These are phyloP conservation scores for Eucalyptus globulus DNA, from an alignment of 345 rosid species.

Conservation along the genomic window DNA sequence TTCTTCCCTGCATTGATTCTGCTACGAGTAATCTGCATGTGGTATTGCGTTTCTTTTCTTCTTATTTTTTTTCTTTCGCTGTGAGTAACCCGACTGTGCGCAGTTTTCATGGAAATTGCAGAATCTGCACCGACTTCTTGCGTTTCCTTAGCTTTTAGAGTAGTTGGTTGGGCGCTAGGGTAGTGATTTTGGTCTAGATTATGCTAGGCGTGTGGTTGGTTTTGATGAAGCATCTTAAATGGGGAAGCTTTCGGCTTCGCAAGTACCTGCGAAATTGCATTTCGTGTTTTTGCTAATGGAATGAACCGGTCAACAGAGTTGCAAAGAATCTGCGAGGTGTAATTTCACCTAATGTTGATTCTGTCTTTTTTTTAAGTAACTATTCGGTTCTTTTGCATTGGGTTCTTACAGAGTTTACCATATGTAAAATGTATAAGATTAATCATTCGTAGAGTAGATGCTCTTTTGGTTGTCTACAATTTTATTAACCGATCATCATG, in stretches of 20 bases:
- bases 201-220: not conserved
- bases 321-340: not conserved
- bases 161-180: not conserved
- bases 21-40: not conserved
- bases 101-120: not conserved
- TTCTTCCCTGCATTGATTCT: not conserved
- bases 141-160: not conserved
- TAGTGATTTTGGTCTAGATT: not conserved
- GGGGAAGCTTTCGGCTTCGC: not conserved
- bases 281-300: not conserved
- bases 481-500: not conserved
- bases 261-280: not conserved
- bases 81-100: not conserved
- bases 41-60: not conserved
- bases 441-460: not conserved
- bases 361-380: not conserved
- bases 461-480: not conserved
- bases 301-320: not conserved
- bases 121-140: not conserved
- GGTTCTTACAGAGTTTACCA: not conserved
- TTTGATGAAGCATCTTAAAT: not conserved
- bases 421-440: not conserved
- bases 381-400: not conserved
- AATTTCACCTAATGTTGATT: not conserved
- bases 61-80: too few relatives aligned